Evolutionary conservation across 2,329 filamentous ascomycete species (phyloP), one percentile per base, ranked within the genome.

Genomic region (Truncatella angustata): DNA sequence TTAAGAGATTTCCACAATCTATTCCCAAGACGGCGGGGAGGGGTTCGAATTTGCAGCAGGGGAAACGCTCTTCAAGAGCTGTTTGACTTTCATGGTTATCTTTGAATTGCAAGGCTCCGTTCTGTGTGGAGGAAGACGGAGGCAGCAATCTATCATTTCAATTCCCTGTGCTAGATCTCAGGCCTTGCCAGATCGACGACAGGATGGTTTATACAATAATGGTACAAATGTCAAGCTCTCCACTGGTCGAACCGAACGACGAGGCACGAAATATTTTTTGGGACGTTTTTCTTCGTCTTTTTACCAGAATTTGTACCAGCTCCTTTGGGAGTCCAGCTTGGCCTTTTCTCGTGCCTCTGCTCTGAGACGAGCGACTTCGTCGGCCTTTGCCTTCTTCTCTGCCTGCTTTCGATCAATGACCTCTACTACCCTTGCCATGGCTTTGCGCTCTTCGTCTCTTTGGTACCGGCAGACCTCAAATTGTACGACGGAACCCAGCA

Each of bases 381-480:
- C 62, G 36, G 66, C 69, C 32, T 63, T 59, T 68, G 73, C 68
- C 57, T 74, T 67, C 62, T 85, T 79, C 68, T 88, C 84, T 4
- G 79, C 76, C 63, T 89, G 85, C 69, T 91, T 85, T 61, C 82
- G 77, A 64, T 88, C 85, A 69, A 93, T 87, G 53, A 94, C 82
- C 66, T 96, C 90, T 51, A 96, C 87, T 4, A 89, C 89, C 58
- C 91, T 79, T 68, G 88, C 88, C 85, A 99, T 93, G 56, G 90
- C 88, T 56, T 86, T 83, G 61, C 86, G 82, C 71, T 97, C 93
- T 55, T 87, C 79, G 44, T 82, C 77, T 54, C 91, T 80, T 56
- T 82, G 80, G 59, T 85, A 86, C 64, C 91, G 85, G 72, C 93
- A 97, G 64, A 88, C 91, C 71, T 97, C 90, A 71, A 91, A 94